phyloP scores from a whole-genome alignment of 2,329 filamentous ascomycete genomes.

The Emmonsiellopsis sp. region DNA sequence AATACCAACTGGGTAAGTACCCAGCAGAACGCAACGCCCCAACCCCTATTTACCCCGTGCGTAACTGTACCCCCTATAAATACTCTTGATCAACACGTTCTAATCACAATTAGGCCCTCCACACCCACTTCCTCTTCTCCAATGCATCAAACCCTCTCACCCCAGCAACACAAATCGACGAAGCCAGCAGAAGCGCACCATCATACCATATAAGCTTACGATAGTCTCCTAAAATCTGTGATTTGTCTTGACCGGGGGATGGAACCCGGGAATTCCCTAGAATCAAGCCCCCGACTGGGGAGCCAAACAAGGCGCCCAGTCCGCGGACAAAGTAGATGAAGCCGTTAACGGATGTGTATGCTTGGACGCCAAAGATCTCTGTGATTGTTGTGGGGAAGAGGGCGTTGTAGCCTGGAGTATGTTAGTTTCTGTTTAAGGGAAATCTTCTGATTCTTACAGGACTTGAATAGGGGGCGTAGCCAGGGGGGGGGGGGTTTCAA shows the following conservation, averaged over 20 bases:
- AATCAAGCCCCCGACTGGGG: conserved; percentile 23
- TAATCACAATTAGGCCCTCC: conserved; percentile 5
- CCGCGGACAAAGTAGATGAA: conserved; percentile 32
- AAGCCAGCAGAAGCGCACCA: conserved; percentile 15
- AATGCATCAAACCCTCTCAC: conserved; percentile 15
- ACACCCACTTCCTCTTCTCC: conserved; percentile 13
- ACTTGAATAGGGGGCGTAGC: not conserved
- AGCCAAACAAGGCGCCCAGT: conserved; percentile 28
- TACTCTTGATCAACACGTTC: not conserved
- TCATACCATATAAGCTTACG: conserved; percentile 16
- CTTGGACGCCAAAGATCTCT: conserved; percentile 30
- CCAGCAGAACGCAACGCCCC: no score
- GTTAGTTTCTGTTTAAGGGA: not conserved
- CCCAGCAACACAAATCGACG: conserved; percentile 15
- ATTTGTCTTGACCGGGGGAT: conserved; percentile 3
- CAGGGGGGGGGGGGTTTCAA: not conserved
- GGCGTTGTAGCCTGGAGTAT: conserved; percentile 10
- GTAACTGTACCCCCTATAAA: not conserved
- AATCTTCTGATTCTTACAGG: not conserved
- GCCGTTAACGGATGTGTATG: conserved; percentile 30
- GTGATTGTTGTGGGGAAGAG: conserved; percentile 32
- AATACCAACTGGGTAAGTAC: no score
- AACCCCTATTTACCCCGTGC: no score
- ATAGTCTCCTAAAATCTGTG: conserved; percentile 2
- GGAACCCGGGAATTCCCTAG: conserved; percentile 4